Conservation (phyloP, 2,329 filamentous ascomycete species). For the Aspergillus fischeri region DNA sequence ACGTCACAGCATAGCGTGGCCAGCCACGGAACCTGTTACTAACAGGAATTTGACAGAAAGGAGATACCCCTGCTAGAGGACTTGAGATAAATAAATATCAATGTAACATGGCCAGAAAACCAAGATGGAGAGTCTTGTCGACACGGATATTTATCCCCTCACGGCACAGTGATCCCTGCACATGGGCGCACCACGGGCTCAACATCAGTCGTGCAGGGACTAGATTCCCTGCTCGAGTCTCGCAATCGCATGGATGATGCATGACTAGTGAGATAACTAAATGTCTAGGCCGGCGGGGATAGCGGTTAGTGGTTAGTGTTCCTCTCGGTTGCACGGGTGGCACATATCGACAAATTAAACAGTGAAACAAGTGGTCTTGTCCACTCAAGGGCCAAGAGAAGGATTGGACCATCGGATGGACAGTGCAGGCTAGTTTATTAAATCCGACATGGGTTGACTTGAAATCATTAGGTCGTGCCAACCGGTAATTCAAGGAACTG, state of each 20-base stretch:
- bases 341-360: not conserved
- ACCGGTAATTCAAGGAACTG: not conserved
- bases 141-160: not conserved
- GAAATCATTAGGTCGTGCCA: not conserved
- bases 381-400: too few relatives aligned
- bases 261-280: not conserved
- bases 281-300: not conserved
- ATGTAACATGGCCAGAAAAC: not conserved
- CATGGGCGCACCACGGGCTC: too few relatives aligned
- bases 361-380: not conserved
- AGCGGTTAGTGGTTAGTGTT: too few relatives aligned
- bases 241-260: not conserved
- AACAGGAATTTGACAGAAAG: not conserved
- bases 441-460: not conserved
- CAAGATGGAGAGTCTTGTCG: not conserved
- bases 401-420: not conserved
- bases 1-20: not conserved
- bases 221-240: not conserved
- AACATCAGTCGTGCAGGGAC: not conserved
- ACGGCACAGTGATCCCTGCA: not conserved
- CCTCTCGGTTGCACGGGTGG: too few relatives aligned
- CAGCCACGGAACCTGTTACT: not conserved
- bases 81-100: not conserved
- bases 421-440: not conserved
- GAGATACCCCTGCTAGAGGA: not conserved